Evolutionary conservation across 306 rosid genomes (phyloP).

Genomic region (Cucurbita moschata): DNA sequence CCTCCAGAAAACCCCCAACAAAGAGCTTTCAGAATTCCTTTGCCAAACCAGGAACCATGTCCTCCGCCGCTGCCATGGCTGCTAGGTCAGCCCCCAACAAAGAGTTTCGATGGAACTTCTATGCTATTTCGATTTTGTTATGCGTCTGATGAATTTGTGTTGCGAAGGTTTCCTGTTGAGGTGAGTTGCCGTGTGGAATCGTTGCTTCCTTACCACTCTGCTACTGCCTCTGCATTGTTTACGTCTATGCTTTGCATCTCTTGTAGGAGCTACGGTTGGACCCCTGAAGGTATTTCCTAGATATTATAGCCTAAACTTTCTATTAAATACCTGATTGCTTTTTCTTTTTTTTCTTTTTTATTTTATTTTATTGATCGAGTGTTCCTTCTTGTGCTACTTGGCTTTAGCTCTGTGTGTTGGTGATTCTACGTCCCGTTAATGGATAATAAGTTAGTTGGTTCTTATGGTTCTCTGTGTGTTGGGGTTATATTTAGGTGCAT

Average conservation of each 20-base stretch:
- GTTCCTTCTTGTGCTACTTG: background rate
- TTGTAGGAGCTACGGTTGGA: slow-evolving; percentile 62
- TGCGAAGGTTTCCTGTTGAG: slow-evolving; percentile 55
- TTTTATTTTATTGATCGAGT: background rate
- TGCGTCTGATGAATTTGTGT: background rate
- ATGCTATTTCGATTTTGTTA: background rate
- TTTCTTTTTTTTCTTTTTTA: background rate
- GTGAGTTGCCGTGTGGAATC: slow-evolving; percentile 69
- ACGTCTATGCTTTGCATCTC: slow-evolving; percentile 79
- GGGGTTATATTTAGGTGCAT: background rate
- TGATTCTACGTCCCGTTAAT: background rate
- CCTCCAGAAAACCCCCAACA: slow-evolving; percentile 6
- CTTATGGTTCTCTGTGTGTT: background rate
- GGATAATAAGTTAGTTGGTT: background rate
- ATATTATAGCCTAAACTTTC: background rate
- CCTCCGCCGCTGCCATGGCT: slow-evolving; percentile 35
- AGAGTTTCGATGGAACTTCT: background rate
- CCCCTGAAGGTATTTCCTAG: slow-evolving; percentile 50
- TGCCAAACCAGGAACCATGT: slow-evolving; percentile 28
- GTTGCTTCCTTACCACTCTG: slow-evolving; percentile 78
- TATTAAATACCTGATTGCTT: background rate
- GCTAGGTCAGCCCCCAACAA: slow-evolving; percentile 71
- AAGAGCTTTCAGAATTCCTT: background rate
- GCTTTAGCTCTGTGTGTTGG: background rate
- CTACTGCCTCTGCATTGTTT: slow-evolving; percentile 85